These are phyloP conservation scores for Ustilago trichophora DNA, from an alignment of 1,284 basidiomycete genomes.

Conservation along the genomic window DNA sequence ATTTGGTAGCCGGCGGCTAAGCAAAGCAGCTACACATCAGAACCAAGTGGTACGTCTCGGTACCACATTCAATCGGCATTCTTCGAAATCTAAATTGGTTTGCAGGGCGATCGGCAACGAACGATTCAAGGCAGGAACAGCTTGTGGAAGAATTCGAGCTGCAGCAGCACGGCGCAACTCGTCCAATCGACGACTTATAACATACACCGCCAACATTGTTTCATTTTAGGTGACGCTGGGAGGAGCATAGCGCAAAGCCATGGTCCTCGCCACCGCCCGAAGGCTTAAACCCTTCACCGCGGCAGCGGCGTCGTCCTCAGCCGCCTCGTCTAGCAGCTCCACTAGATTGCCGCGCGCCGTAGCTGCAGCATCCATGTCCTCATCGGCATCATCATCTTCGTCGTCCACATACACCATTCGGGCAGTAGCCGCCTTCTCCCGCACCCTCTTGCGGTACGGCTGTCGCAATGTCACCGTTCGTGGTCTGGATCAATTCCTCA, in stretches of 20 bases:
- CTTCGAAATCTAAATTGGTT: no score
- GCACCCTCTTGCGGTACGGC: constrained; percentile 44
- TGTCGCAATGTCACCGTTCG: constrained; percentile 53
- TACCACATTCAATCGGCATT: no score
- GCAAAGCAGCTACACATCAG: no score
- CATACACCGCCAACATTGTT: no score
- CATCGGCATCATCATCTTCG: background rate
- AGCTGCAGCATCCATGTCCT: constrained; percentile 14
- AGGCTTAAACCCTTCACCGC: constrained; percentile 25
- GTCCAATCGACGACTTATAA: no score
- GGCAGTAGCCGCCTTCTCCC: constrained; percentile 50
- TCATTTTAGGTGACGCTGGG: no score
- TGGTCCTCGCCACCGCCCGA: constrained; percentile 26
- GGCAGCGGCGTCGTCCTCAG: constrained; percentile 4
- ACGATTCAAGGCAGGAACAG: no score
- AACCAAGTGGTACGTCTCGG: no score
- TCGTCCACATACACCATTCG: constrained; percentile 39
- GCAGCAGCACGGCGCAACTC: no score
- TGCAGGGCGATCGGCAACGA: no score
- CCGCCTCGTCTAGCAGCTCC: background rate
- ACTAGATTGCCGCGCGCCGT: constrained; percentile 1
- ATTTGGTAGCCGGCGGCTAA: background rate
- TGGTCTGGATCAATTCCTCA: constrained; percentile 53
- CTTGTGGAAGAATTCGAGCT: no score
- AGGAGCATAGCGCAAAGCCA: background rate